Evolutionary conservation across 305 asterid species (phyloP), one percentile per base, ranked within the genome.

Genomic region (Fraxinus nigra): DNA sequence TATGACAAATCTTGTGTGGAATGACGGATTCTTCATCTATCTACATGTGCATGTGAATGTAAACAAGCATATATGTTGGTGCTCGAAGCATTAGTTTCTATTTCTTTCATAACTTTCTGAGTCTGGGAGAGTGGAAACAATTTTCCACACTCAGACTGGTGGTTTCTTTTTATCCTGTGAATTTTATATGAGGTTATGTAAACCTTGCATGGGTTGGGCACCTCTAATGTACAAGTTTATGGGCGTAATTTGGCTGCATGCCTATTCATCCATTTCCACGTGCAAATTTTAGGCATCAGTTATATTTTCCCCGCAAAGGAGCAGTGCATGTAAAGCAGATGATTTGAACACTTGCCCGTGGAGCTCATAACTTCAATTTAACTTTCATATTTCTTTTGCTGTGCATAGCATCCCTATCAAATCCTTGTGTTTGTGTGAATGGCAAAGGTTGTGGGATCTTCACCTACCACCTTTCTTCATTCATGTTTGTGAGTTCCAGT

Each of bases 101-200:
- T 78, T 72, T n/a, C 35, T 63, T 77, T 77, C 20, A 48, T 22
- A 75, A 18, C 43, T 78, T 61, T 54, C 78, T 76, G 69, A 79
- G 35, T 83, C 43, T 63, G 72, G 78, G 80, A 77, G 80, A 80
- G 76, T 48, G 37, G 51, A 18, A 56, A 75, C 34, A n/a, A 33
- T 34, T 56, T 35, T 28, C 61, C 30, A 28, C 34, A 46, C 7
- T 30, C 72, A 65, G 83, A 87, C 76, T 75, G 35, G n/a, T 22
- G 38, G 11, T 75, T 2, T 22, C 67, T 75, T 70, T 78, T 78
- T 43, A 65, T 81, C 14, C 13, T 54, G 67, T 56, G 67, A 56
- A 56, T 56, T 56, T 56, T 56, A 18, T 18, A 6, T 18, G 67
- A 56, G 67, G 67, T 20, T 56, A 56, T 56, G 26, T 6, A 56